phyloP scores from a whole-genome alignment of 2,329 filamentous ascomycete genomes.

The Penicillium frequentans region DNA sequence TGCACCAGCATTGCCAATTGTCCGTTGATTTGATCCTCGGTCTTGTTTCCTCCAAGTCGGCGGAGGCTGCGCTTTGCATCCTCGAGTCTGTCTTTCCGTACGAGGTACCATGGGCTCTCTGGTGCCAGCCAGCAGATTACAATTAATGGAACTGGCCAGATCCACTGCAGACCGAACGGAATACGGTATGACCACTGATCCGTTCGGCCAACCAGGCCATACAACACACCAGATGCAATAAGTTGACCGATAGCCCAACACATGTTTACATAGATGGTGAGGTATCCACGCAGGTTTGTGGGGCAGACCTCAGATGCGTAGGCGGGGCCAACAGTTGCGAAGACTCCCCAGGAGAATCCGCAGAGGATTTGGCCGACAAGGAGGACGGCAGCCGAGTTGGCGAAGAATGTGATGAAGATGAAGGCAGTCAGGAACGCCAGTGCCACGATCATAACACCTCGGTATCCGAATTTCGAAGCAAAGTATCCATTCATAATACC shows the following conservation, averaged over 20 bases:
- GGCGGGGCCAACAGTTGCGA: slow-evolving; percentile 27
- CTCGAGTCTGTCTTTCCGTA: slow-evolving; percentile 22
- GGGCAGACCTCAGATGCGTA: slow-evolving; percentile 32
- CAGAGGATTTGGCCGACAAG: slow-evolving; percentile 51
- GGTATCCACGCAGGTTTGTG: slow-evolving; percentile 28
- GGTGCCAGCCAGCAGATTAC: slow-evolving; percentile 23
- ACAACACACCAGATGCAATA: slow-evolving; percentile 30
- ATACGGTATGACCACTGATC: slow-evolving; percentile 42
- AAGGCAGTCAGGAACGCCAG: slow-evolving; percentile 46
- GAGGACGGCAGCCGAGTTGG: slow-evolving; percentile 45
- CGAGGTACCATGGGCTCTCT: slow-evolving; percentile 29
- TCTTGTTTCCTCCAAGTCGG: slow-evolving; percentile 21
- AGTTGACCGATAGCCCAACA: slow-evolving; percentile 39
- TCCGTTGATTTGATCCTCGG: slow-evolving; percentile 23
- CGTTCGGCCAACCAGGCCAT: slow-evolving; percentile 28
- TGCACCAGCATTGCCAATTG: slow-evolving; percentile 39
- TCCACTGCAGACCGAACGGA: slow-evolving; percentile 33
- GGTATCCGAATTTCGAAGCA: slow-evolving; percentile 41
- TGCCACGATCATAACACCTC: slow-evolving; percentile 45
- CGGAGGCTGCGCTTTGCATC: slow-evolving; percentile 22
- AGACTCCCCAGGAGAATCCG: slow-evolving; percentile 41
- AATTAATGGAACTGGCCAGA: slow-evolving; percentile 26
- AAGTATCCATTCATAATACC: slow-evolving; percentile 31
- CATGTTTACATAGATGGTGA: slow-evolving; percentile 40
- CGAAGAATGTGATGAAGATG: slow-evolving; percentile 54